phyloP scores from a whole-genome alignment of 768 basidiomycete genomes.

The Boletales sp. region DNA sequence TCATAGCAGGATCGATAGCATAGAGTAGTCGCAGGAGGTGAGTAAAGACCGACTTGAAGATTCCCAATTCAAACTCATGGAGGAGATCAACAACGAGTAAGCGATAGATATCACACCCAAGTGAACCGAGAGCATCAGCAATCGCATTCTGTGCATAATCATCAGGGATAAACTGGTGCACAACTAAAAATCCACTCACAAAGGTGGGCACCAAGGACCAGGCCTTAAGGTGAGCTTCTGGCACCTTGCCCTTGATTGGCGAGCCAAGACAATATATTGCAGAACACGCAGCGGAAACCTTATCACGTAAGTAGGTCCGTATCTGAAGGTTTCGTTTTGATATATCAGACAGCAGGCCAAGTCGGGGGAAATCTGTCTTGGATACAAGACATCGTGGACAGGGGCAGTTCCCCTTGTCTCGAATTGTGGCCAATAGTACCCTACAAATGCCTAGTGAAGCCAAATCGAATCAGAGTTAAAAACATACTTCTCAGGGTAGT shows the following conservation, averaged over 20 bases:
- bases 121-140: conserved; percentile 16
- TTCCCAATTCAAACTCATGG: conserved; percentile 40
- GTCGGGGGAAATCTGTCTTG: conserved; percentile 9
- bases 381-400: conserved; percentile 28
- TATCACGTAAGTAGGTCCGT: too few relatives aligned
- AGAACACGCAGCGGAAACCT: too few relatives aligned
- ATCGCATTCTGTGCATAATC: conserved; percentile 39
- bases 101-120: conserved; percentile 22
- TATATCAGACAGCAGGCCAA: conserved; percentile 14
- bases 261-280: too few relatives aligned
- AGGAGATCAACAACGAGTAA: conserved; percentile 36
- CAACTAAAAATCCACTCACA: conserved; percentile 1
- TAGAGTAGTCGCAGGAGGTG: conserved; percentile 36
- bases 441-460: conserved; percentile 2
- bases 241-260: conserved; percentile 8
- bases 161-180: too few relatives aligned
- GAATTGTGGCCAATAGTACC: conserved; percentile 25
- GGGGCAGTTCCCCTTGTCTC: conserved; percentile 26
- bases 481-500: conserved; percentile 37
- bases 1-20: conserved; percentile 9
- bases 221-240: conserved; percentile 8
- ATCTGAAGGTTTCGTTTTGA: too few relatives aligned
- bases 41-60: conserved; percentile 34
- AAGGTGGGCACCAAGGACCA: conserved; percentile 12
- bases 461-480: background rate